Conservation (phyloP, 208 protist species). For the Trichomonas vaginalis region DNA sequence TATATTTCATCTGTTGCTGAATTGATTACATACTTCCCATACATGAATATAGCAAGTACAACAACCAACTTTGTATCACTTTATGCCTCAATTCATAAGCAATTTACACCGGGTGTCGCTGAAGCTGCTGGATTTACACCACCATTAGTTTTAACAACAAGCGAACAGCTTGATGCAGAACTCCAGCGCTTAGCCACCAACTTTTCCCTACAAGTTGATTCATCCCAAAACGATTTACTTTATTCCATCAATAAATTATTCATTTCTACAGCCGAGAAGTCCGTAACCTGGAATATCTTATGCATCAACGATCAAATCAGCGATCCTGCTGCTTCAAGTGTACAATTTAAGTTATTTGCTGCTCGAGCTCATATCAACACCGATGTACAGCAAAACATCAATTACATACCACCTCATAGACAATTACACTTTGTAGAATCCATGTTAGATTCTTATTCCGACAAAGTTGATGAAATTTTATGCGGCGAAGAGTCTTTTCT, state of each 20-base stretch:
- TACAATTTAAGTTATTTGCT: neutral
- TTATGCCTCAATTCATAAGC: neutral
- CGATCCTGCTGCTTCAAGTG: neutral
- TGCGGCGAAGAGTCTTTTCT: conserved; percentile 10
- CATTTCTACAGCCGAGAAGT: neutral
- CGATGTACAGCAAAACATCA: neutral
- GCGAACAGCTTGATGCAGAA: neutral
- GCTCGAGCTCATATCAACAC: neutral
- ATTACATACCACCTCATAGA: neutral
- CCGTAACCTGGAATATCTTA: neutral
- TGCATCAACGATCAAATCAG: neutral
- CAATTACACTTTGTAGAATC: neutral
- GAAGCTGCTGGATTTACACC: neutral
- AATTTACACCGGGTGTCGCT: neutral
- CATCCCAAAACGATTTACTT: neutral
- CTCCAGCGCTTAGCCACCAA: neutral
- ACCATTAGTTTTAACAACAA: neutral
- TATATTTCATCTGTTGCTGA: neutral
- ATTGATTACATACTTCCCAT: neutral
- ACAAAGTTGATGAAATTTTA: conserved; percentile 14
- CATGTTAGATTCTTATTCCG: neutral
- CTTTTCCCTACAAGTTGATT: neutral
- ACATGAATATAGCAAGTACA: neutral
- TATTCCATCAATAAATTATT: neutral
- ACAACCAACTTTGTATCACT: neutral